Conservation (phyloP, 441 rosid genomes). For the Pelargonium cotyledonis region DNA sequence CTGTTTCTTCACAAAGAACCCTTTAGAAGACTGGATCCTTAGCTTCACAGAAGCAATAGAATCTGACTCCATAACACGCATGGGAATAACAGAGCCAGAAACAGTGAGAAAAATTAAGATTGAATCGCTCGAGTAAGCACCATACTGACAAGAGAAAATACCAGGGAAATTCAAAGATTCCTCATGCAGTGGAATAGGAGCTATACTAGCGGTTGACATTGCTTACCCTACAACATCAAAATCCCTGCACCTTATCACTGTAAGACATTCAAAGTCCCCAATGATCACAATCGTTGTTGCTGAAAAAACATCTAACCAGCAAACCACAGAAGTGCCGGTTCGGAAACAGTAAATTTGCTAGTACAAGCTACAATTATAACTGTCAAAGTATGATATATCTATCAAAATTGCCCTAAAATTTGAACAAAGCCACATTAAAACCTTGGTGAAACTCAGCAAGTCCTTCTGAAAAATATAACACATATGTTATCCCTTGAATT, state of each 20-base stretch:
- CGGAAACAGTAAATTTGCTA: neutral
- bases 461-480: conserved; percentile 2
- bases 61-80: conserved; percentile 61
- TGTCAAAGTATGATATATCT: too few relatives aligned
- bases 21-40: conserved; percentile 73
- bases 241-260: neutral
- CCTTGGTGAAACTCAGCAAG: neutral
- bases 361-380: neutral
- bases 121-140: conserved; percentile 29
- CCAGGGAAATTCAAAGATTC: conserved; percentile 36
- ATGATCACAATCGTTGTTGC: too few relatives aligned
- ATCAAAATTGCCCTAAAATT: neutral
- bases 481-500: neutral
- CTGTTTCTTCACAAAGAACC: conserved; percentile 70
- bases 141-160: conserved; percentile 23
- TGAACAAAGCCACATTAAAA: neutral
- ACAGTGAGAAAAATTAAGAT: conserved; percentile 52
- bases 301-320: too few relatives aligned
- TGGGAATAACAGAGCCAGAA: conserved; percentile 60
- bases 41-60: conserved; percentile 77
- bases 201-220: conserved; percentile 69
- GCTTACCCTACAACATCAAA: conserved; percentile 2
- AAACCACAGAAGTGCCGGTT: too few relatives aligned
- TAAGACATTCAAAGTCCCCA: neutral
- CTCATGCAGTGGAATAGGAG: conserved; percentile 42